These are phyloP conservation scores for Colletotrichum echinochloae DNA, from an alignment of 2,329 filamentous ascomycete genomes.

Conservation along the genomic window DNA sequence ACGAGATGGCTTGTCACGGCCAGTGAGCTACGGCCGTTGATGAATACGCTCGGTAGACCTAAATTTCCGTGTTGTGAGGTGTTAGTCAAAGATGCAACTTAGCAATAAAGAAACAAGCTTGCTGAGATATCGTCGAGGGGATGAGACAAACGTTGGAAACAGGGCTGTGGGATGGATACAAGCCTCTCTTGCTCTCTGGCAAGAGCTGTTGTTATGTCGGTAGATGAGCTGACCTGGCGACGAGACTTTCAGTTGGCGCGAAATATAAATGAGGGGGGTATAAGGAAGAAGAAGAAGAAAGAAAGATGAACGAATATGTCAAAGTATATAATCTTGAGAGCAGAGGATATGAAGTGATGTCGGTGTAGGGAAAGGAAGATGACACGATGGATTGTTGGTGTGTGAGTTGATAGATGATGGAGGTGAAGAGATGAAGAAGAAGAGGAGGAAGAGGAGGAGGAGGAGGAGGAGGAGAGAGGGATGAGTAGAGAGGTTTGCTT, in stretches of 20 bases:
- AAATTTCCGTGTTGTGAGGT: neutral
- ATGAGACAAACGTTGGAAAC: neutral
- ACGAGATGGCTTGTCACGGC: neutral
- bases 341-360: neutral
- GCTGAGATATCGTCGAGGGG: neutral
- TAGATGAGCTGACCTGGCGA: neutral
- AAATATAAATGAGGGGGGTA: neutral
- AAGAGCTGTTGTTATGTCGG: neutral
- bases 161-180: neutral
- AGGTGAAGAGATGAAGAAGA: neutral
- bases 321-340: neutral
- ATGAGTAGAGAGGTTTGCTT: neutral
- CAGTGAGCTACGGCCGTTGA: neutral
- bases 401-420: neutral
- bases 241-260: neutral
- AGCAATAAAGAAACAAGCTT: accelerated
- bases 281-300: accelerated
- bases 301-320: neutral
- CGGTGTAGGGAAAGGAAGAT: neutral
- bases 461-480: too few species aligned
- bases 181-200: neutral
- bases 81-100: neutral
- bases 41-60: accelerated
- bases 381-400: too few species aligned
- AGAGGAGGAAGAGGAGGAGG: neutral